phyloP scores from a whole-genome alignment of 805 yeast species.

The Sugiyamaella americana region DNA sequence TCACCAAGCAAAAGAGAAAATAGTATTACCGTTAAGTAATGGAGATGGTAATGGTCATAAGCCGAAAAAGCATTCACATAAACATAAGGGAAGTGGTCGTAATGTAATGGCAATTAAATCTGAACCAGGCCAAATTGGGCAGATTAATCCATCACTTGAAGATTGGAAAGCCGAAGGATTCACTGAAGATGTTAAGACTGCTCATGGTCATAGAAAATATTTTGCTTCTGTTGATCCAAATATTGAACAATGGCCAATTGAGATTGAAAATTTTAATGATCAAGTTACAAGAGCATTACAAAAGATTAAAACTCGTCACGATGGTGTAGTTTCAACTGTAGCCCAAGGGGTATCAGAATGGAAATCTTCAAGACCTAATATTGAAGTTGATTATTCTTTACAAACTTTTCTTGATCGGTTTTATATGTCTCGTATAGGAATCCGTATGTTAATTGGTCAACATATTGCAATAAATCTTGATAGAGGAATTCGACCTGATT shows the following conservation, averaged over 20 bases:
- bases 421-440: conserved; percentile 87
- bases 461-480: conserved; percentile 77
- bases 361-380: conserved; percentile 48
- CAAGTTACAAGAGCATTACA: conserved; percentile 58
- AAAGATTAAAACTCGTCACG: conserved; percentile 76
- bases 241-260: conserved; percentile 62
- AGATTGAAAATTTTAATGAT: conserved; percentile 65
- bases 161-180: conserved; percentile 24
- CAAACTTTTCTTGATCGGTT: conserved; percentile 80
- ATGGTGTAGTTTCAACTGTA: conserved; percentile 86
- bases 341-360: conserved; percentile 91
- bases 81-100: conserved; percentile 3
- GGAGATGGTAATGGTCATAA: conserved; percentile 11
- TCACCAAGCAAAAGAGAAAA: conserved; percentile 16
- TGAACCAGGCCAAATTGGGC: conserved; percentile 20
- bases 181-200: conserved; percentile 15
- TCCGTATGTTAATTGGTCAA: conserved; percentile 91
- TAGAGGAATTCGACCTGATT: conserved; percentile 52
- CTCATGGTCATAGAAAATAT: conserved; percentile 36
- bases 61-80: background rate
- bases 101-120: conserved; percentile 30
- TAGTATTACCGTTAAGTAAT: conserved; percentile 5
- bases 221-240: conserved; percentile 46
- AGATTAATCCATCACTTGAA: conserved; percentile 19
- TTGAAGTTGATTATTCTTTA: conserved; percentile 59